phyloP scores from a whole-genome alignment of 73 alveolate species.

The Tetrahymena elliotti region DNA sequence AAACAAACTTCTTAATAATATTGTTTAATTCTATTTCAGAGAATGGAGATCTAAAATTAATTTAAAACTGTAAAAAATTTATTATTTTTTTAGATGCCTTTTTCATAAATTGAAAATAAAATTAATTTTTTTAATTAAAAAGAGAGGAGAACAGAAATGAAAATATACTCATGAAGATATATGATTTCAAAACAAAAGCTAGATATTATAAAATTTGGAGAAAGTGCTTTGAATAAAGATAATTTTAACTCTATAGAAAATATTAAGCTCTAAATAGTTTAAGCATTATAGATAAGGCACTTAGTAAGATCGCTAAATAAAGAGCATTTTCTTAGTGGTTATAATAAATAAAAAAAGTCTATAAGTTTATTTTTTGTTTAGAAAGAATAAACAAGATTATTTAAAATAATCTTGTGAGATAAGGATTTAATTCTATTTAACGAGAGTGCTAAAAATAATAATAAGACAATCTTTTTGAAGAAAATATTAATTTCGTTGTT shows the following conservation, averaged over 20 bases:
- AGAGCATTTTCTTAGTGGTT: background rate
- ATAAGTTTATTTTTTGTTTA: background rate
- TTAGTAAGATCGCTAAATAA: background rate
- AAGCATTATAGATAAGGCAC: background rate
- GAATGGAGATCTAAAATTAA: background rate
- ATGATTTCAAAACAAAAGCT: background rate
- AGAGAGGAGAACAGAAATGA: background rate
- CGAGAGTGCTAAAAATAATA: background rate
- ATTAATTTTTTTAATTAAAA: background rate
- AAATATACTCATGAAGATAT: background rate
- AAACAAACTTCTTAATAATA: background rate
- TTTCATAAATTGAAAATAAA: background rate
- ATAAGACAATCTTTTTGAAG: background rate
- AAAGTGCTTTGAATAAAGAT: background rate
- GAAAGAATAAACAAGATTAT: background rate
- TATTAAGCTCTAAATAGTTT: background rate
- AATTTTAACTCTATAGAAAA: background rate
- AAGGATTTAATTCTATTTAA: background rate
- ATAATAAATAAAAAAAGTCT: background rate
- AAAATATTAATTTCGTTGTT: background rate
- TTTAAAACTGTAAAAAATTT: background rate
- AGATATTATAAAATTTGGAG: background rate
- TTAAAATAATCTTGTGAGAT: background rate
- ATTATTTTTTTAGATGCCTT: background rate
- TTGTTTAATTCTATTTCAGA: background rate